Evolutionary conservation across 805 yeast genomes (phyloP).

Genomic region (Ogataea paraovalis): DNA sequence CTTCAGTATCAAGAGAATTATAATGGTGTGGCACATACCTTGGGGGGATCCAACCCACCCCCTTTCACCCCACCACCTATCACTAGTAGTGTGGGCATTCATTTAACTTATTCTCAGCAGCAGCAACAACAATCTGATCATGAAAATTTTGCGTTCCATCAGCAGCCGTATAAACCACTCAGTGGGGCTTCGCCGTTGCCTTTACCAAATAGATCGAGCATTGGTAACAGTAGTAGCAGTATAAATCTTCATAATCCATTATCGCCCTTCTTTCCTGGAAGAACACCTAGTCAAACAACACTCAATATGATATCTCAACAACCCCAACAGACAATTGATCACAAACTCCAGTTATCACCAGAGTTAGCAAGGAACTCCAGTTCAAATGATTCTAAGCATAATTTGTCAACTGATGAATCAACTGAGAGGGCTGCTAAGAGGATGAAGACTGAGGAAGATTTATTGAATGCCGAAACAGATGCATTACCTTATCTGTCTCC

Average conservation of each 20-base stretch:
- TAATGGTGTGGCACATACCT: not conserved
- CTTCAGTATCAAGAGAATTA: not conserved
- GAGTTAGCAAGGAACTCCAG: not conserved
- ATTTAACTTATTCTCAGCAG: not conserved
- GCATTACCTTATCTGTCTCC: not conserved
- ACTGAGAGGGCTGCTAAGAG: not conserved
- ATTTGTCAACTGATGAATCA: not conserved
- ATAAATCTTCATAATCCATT: not conserved
- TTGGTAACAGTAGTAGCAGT: slow-evolving; percentile 1
- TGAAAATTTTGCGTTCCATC: not conserved
- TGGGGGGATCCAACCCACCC: not conserved
- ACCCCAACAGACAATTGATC: not conserved
- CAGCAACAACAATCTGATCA: not conserved
- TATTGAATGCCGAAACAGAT: not conserved
- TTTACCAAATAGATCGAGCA: not conserved
- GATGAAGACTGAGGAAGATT: not conserved
- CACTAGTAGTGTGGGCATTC: not conserved
- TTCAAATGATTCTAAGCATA: not conserved
- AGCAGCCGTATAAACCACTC: slow-evolving; percentile 1
- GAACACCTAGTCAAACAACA: not conserved
- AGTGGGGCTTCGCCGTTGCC: not conserved
- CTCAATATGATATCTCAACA: not conserved
- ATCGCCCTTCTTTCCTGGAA: not conserved
- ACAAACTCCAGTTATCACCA: not conserved
- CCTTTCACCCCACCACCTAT: not conserved